Percentiles rank a stretch among this genome's conserved stretches.
phyloP scores from a whole-genome alignment of 2,329 filamentous ascomycete genomes.

The Rutstroemia sydowiana region DNA sequence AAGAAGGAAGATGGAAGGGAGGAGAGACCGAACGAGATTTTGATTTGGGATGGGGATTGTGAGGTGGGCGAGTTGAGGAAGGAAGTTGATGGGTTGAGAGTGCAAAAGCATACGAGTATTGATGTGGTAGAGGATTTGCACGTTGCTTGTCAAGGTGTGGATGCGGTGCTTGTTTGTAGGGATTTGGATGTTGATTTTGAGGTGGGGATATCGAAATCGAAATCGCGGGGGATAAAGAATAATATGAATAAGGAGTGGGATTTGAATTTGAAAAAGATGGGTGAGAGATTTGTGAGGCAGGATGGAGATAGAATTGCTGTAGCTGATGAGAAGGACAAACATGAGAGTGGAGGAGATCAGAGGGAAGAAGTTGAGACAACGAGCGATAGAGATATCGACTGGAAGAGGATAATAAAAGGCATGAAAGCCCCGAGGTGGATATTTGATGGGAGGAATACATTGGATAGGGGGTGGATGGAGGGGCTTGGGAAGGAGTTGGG shows the following conservation, averaged over 20 bases:
- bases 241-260: too few relatives aligned
- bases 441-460: constrained; percentile 38
- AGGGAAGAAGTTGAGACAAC: constrained; percentile 6
- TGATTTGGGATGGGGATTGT: constrained; percentile 58
- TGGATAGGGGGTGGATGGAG: constrained; percentile 25
- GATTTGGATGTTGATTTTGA: constrained; percentile 36
- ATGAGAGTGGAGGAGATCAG: constrained; percentile 16
- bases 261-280: too few relatives aligned
- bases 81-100: constrained; percentile 32
- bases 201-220: too few relatives aligned
- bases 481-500: constrained; percentile 19
- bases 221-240: too few relatives aligned
- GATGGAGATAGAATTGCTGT: neutral
- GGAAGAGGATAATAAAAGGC: constrained; percentile 36
- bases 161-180: constrained; percentile 44
- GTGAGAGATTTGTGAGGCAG: constrained; percentile 7
- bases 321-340: constrained; percentile 4
- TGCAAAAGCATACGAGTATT: constrained; percentile 29
- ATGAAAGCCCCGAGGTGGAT: constrained; percentile 42
- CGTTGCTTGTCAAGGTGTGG: constrained; percentile 37
- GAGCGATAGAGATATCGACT: constrained; percentile 33
- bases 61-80: constrained; percentile 32
- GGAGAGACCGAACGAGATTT: constrained; percentile 56
- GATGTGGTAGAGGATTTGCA: constrained; percentile 38
- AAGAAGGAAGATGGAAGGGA: constrained; percentile 70